Percentiles rank a stretch among this genome's conserved stretches.
Conservation (phyloP, 2,329 filamentous ascomycete genomes). For the Sphaerulina populicola region DNA sequence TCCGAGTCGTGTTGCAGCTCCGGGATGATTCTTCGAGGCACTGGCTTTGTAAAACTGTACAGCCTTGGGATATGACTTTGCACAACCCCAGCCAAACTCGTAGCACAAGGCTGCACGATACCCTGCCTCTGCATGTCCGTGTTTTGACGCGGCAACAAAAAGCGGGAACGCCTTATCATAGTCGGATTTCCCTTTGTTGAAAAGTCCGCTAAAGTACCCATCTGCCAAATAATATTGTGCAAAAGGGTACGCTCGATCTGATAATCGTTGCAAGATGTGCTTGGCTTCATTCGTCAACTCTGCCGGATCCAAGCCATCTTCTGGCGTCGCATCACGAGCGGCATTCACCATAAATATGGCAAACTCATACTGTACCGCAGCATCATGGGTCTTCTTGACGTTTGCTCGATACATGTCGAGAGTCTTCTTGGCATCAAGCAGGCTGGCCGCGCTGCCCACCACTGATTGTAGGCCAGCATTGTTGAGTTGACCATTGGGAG, state of each 20-base stretch:
- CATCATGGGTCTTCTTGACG: constrained; percentile 91
- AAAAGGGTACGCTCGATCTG: constrained; percentile 86
- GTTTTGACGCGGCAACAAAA: constrained; percentile 88
- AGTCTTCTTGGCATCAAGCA: constrained; percentile 85
- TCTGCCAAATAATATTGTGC: constrained; percentile 97
- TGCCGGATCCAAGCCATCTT: constrained; percentile 36
- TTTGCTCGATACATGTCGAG: constrained; percentile 96
- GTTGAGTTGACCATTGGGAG: constrained; percentile 57
- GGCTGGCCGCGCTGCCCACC: constrained; percentile 81
- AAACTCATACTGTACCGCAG: constrained; percentile 89
- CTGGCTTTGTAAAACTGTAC: constrained; percentile 87
- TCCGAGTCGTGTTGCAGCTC: constrained; percentile 85
- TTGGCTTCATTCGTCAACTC: constrained; percentile 80
- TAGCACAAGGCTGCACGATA: constrained; percentile 92
- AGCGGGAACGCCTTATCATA: constrained; percentile 85
- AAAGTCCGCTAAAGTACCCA: constrained; percentile 86
- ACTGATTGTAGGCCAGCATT: constrained; percentile 70
- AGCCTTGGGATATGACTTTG: constrained; percentile 81
- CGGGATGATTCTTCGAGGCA: constrained; percentile 88
- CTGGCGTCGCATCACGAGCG: constrained; percentile 62
- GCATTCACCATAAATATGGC: constrained; percentile 88
- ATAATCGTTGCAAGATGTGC: constrained; percentile 74
- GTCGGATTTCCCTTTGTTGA: constrained; percentile 89
- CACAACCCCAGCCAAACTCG: constrained; percentile 95
- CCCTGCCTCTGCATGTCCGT: constrained; percentile 91